phyloP scores from a whole-genome alignment of 495 filamentous ascomycete genomes.

The Apodospora peruviana region DNA sequence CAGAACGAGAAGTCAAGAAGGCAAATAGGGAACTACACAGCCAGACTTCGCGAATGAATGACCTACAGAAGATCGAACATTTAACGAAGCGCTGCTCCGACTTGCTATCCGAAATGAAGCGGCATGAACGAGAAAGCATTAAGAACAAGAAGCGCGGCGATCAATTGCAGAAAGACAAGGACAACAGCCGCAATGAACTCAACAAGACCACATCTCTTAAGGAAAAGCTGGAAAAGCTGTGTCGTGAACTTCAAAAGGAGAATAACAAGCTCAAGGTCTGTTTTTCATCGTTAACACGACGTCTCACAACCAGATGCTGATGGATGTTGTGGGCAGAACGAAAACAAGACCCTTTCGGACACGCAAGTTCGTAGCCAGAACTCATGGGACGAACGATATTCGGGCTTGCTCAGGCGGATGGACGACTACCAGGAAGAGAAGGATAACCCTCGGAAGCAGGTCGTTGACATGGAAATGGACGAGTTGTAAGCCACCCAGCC shows the following conservation, averaged over 20 bases:
- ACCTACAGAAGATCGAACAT: slow-evolving; percentile 68
- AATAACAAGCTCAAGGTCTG: slow-evolving; percentile 93
- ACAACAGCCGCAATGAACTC: slow-evolving; percentile 77
- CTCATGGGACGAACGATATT: slow-evolving; percentile 79
- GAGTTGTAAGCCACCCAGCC: slow-evolving; percentile 60
- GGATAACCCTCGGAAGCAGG: slow-evolving; percentile 67
- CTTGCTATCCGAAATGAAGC: slow-evolving; percentile 87
- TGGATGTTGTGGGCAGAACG: slow-evolving; percentile 57
- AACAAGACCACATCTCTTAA: slow-evolving; percentile 82
- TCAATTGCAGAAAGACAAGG: slow-evolving; percentile 93
- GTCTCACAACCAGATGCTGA: slow-evolving; percentile 25
- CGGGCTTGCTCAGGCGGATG: slow-evolving; percentile 66
- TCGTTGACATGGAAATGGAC: slow-evolving; percentile 73
- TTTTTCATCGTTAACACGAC: background rate
- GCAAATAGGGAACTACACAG: slow-evolving; percentile 84
- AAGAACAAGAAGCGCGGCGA: slow-evolving; percentile 96
- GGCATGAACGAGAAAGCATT: slow-evolving; percentile 83
- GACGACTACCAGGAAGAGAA: slow-evolving; percentile 75
- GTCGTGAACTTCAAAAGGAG: slow-evolving; percentile 85
- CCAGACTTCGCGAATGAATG: slow-evolving; percentile 73
- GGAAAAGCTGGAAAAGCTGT: slow-evolving; percentile 92
- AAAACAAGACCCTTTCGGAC: slow-evolving; percentile 80
- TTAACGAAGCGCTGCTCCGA: slow-evolving; percentile 89
- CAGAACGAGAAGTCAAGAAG: slow-evolving; percentile 74
- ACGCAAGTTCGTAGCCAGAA: slow-evolving; percentile 74